Evolutionary conservation across 1,139 yeast genomes (phyloP).

Genomic region (Lodderomyces elongisporus): DNA sequence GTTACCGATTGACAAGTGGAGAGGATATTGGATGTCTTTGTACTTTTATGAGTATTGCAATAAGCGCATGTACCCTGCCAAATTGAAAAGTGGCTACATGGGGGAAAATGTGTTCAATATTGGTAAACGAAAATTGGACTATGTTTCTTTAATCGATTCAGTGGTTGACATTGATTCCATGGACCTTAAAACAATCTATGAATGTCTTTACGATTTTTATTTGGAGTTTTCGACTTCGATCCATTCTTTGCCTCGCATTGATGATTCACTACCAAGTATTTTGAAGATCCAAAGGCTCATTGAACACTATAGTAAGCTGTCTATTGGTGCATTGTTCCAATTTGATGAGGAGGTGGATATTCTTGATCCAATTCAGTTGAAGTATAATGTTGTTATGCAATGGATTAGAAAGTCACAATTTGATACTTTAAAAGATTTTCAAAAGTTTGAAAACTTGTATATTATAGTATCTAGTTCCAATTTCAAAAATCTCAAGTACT

Average conservation of each 20-base stretch:
- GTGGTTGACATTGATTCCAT: slow-evolving; percentile 3
- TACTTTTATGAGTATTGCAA: slow-evolving; percentile 6
- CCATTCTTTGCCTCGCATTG: slow-evolving; percentile 1
- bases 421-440: slow-evolving; percentile 11
- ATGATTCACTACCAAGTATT: not conserved
- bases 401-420: slow-evolving; percentile 19
- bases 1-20: slow-evolving; percentile 12
- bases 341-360: slow-evolving; percentile 1
- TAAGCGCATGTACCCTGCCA: slow-evolving; percentile 5
- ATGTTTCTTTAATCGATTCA: slow-evolving; percentile 2
- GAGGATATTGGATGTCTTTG: slow-evolving; percentile 15
- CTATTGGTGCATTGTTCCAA: slow-evolving; percentile 2
- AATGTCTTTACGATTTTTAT: slow-evolving; percentile 9
- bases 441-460: slow-evolving; percentile 21
- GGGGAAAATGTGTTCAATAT: slow-evolving; percentile 3
- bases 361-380: slow-evolving; percentile 2
- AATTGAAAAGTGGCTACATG: slow-evolving; percentile 9
- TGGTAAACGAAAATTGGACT: slow-evolving; percentile 2
- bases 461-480: slow-evolving; percentile 11
- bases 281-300: slow-evolving; percentile 4
- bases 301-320: slow-evolving; percentile 1
- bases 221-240: slow-evolving; percentile 5
- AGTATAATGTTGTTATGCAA: slow-evolving; percentile 10
- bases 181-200: slow-evolving; percentile 4
- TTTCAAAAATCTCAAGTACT: slow-evolving; percentile 11